Evolutionary conservation across 2,329 filamentous ascomycete genomes (phyloP), one percentile per base, ranked within the genome.

Genomic region (Xylariales sp.): DNA sequence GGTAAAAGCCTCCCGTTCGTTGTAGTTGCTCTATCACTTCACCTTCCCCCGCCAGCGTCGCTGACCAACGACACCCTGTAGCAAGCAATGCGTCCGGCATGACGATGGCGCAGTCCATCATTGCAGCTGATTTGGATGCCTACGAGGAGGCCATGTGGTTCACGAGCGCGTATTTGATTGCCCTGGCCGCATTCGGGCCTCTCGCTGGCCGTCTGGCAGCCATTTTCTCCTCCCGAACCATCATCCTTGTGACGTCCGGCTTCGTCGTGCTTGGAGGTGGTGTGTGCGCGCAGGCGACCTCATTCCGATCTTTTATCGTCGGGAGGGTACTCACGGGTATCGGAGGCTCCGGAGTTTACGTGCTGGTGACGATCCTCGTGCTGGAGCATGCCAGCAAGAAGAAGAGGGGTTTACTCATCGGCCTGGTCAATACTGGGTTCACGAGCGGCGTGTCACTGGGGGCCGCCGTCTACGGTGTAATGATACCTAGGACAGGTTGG

Each of bases 131-230:
- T 47, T 68, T 94, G 2, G 71, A 86, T 59, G 78, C 85, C 2
- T 89, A 88, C 52, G 78, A 81, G 40, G 67, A 79, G 39, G 81
- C 80, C 24, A 85, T 79, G 59, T 94, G 87, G 87, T 88, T 93
- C 56, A 88, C 84, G 6, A 87, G 84, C 21, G 72, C 83, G 3
- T 94, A 88, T 55, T 69, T 93, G 33, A 71, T 77, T 44, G 57
- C 66, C 49, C 69, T 71, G 74, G 87, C 74, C 19, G 72, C 70
- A 11, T 61, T 85, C 11, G 76, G 82, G 0, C 86, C 88, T 1
- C 60, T 94, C 3, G 72, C 78, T 27, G 87, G 87, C 6, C 79
- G 86, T 14, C 66, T 94, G 1, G 78, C 81, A 31, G 78, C 81
- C 50, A 78, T 93, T 17, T 91, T 94, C 59, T 78, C 82, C 0